Base-by-base conservation (phyloP, 2,329 filamentous ascomycete species). In the Emmonsia crescens region DNA sequence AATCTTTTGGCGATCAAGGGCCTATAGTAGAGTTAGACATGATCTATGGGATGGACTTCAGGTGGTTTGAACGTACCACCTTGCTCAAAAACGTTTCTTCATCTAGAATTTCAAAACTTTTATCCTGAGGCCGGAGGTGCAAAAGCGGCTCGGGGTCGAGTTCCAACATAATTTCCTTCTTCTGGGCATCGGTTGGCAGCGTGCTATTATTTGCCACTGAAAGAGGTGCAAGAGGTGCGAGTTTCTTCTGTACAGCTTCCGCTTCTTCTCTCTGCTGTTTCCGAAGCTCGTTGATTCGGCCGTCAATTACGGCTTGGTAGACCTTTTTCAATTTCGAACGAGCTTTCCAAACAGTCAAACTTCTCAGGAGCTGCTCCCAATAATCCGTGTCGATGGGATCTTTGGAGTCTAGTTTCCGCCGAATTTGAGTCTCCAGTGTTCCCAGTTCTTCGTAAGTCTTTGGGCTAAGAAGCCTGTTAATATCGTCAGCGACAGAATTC, bases 371-470 rank as follows among this genome's bases (percentile, higher is more conserved):
- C 72, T 96, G 90, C 72, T 96, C 91, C 94, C 94, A 99, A 74
- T 97, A 99, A 75, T 99, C 94, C 2, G 89, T 91, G 74, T 99
- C 94, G 66, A 99, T 93, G 10, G 89, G 87, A 71, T 96, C 92
- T 71, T 96, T 87, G 8, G 91, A 95, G 59, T 86, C 82, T 56
- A 99, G 79, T 77, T 99, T 99, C 19, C 82, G 80, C 72, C 85
- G 86, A 73, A 99, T 94, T 77, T 97, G 92, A 65, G 81, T 84
- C 75, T 99, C 93, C 57, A 99, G 80, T 21, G 83, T 83, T 71
- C 92, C 88, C n/a, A 99, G 80, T 73, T 97, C 89, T 68, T 91
- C 87, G 68, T 90, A 86, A 19, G 86, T 85, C 77, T 99, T 99
- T 9, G 91, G 90, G 3, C 84, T 83, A 12, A 99, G 80, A 40